Evolutionary conservation across 495 filamentous ascomycete species (phyloP).

Genomic region (Penicillium macrosclerotiorum): DNA sequence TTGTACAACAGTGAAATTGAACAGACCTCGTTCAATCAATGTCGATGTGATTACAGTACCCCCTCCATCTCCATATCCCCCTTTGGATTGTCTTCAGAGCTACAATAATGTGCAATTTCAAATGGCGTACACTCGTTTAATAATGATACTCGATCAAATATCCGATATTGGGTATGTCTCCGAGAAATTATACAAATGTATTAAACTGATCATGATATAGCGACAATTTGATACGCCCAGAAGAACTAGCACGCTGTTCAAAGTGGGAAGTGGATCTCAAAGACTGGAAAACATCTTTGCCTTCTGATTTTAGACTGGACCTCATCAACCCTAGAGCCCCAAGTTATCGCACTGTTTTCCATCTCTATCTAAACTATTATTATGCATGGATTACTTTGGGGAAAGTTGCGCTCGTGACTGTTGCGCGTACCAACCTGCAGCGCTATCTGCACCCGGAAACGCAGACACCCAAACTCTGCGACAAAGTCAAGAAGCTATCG

Average conservation of each 20-base stretch:
- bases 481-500: constrained; percentile 3
- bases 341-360: constrained; percentile 19
- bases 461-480: neutral
- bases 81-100: constrained; percentile 14
- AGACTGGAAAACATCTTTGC: constrained; percentile 22
- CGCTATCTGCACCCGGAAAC: neutral
- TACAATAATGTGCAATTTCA: constrained; percentile 21
- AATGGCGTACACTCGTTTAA: constrained; percentile 17
- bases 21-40: constrained; percentile 20
- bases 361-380: constrained; percentile 28
- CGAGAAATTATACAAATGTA: too few species aligned
- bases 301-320: constrained; percentile 18
- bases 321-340: constrained; percentile 11
- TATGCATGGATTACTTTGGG: constrained; percentile 25
- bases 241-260: too few species aligned
- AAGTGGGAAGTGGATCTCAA: constrained; percentile 12
- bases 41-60: constrained; percentile 12
- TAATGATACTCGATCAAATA: constrained; percentile 19
- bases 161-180: constrained; percentile 12
- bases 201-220: neutral
- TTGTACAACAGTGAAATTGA: constrained; percentile 20
- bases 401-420: constrained; percentile 19
- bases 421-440: constrained; percentile 10
- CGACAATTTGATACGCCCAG: neutral
- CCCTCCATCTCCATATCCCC: constrained; percentile 11